Conservation (phyloP, 2,329 filamentous ascomycete species). For the Bipolaris bicolor region DNA sequence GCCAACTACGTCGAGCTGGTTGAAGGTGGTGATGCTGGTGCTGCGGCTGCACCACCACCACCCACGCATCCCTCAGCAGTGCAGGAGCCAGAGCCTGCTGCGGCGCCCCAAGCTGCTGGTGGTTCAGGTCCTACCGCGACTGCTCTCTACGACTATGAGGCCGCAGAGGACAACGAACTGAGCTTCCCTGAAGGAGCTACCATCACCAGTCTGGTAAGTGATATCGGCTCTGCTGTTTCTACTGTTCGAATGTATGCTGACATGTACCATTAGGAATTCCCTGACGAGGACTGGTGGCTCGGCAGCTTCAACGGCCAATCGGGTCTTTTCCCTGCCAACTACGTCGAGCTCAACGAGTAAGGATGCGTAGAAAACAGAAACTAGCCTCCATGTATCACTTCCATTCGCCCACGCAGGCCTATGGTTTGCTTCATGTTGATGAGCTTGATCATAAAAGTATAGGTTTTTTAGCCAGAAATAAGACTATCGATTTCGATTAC, state of each 20-base stretch:
- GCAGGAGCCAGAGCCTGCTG: conserved; percentile 41
- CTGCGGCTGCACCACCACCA: conserved; percentile 43
- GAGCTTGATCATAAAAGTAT: conserved; percentile 7
- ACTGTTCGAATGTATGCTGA: conserved; percentile 19
- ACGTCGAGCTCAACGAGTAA: conserved; percentile 50
- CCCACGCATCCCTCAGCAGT: conserved; percentile 52
- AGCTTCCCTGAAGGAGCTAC: conserved; percentile 90
- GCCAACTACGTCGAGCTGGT: conserved; percentile 95
- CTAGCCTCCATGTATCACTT: conserved; percentile 3
- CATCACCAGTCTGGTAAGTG: conserved; percentile 76
- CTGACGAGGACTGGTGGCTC: conserved; percentile 99
- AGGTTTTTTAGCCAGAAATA: conserved; percentile 5
- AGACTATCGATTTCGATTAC: conserved; percentile 3
- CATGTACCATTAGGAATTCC: conserved; percentile 73
- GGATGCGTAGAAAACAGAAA: neutral
- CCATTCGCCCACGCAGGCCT: neutral
- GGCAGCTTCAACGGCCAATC: conserved; percentile 79
- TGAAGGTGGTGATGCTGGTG: conserved; percentile 57
- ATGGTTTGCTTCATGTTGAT: conserved; percentile 1
- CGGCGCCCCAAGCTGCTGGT: conserved; percentile 40
- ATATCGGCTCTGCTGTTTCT: neutral
- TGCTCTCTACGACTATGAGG: conserved; percentile 94
- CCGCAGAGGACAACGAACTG: conserved; percentile 86
- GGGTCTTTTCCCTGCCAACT: conserved; percentile 75
- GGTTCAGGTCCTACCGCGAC: conserved; percentile 71